phyloP scores from a whole-genome alignment of 1,139 yeast genomes.

The Yamadazyma atlantica region DNA sequence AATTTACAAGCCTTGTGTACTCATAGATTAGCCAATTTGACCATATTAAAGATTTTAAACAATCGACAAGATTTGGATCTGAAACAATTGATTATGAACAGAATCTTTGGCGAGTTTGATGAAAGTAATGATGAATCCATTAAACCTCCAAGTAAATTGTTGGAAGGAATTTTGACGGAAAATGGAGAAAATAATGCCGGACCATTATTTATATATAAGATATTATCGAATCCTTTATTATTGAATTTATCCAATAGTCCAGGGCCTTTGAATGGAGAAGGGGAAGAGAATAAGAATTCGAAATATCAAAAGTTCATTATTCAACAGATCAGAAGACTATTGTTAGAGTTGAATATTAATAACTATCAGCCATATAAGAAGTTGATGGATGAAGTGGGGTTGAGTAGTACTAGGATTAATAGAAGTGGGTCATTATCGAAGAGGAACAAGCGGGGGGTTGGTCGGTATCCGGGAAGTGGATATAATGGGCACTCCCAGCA shows the following conservation, averaged over 20 bases:
- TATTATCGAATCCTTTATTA: slow-evolving; percentile 63
- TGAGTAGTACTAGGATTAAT: slow-evolving; percentile 41
- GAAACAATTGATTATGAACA: slow-evolving; percentile 59
- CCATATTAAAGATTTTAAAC: slow-evolving; percentile 77
- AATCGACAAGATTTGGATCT: slow-evolving; percentile 64
- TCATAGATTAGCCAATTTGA: slow-evolving; percentile 83
- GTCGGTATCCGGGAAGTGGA: slow-evolving; percentile 1
- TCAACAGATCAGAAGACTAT: slow-evolving; percentile 58
- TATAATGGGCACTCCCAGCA: too few species aligned
- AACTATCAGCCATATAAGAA: slow-evolving; percentile 78
- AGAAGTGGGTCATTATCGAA: slow-evolving; percentile 27
- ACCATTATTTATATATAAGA: slow-evolving; percentile 80
- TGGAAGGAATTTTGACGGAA: slow-evolving; percentile 51
- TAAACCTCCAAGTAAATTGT: slow-evolving; percentile 26
- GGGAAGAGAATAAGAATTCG: slow-evolving; percentile 20
- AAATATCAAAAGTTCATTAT: slow-evolving; percentile 58
- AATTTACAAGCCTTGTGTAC: slow-evolving; percentile 67
- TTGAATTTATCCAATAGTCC: slow-evolving; percentile 23
- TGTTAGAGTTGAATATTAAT: slow-evolving; percentile 55
- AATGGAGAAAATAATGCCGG: slow-evolving; percentile 65
- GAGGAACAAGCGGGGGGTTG: slow-evolving; percentile 12
- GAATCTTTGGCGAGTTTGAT: slow-evolving; percentile 57
- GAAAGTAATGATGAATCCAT: slow-evolving; percentile 22
- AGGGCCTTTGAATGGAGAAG: slow-evolving; percentile 19
- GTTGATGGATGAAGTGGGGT: slow-evolving; percentile 89